Base-by-base conservation (phyloP, 306 rosid species). In the Cyamopsis tetragonoloba region DNA sequence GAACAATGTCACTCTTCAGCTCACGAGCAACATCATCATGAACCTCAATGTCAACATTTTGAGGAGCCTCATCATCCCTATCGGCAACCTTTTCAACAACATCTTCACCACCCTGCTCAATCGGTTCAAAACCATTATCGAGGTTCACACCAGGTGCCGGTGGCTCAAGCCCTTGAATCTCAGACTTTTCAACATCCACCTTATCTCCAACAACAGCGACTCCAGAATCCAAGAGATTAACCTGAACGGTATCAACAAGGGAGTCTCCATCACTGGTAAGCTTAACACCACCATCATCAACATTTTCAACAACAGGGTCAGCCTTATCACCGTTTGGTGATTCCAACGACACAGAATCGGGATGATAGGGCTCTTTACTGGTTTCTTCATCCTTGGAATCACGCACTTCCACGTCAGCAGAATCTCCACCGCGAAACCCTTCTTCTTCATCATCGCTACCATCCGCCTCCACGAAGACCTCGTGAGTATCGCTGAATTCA, bases 121-220 rank as follows among this genome's bases (percentile, higher is more conserved):
- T 77, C 4, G 80, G 59, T 48, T 62, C 86, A 74, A 82, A 68
- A 50, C 72, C 83, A 75, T 83, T 82, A 28, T 81, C 95, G 68
- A 89, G 48, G 32, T 59, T 74, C 44, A 78, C 72, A 1, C 53
- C 74, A 59, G 28, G 77, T 24, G 20, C 68, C 1, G 62, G 72
- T 61, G 75, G 73, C 68, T 60, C 86, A 18, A 72, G 3, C 44
- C 81, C 78, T 38, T 47, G 61, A 53, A 63, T 73, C 38, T 81
- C 84, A 63, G 84, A 68, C 30, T 70, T 86, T 64, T 70, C 64
- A 62, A 62, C 73, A 5, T 41, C 73, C 55, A 64, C 85, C 30
- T 46, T 70, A 64, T 78, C 87, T 12, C 83, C 86, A 42, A 72
- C 82, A 50, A 80, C 81, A 60, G 71, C 84, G 12, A 79, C 84